Percentiles rank a stretch among this genome's conserved stretches.
phyloP scores from a whole-genome alignment of 805 yeast genomes.

The Zygoascus ofunaensis region DNA sequence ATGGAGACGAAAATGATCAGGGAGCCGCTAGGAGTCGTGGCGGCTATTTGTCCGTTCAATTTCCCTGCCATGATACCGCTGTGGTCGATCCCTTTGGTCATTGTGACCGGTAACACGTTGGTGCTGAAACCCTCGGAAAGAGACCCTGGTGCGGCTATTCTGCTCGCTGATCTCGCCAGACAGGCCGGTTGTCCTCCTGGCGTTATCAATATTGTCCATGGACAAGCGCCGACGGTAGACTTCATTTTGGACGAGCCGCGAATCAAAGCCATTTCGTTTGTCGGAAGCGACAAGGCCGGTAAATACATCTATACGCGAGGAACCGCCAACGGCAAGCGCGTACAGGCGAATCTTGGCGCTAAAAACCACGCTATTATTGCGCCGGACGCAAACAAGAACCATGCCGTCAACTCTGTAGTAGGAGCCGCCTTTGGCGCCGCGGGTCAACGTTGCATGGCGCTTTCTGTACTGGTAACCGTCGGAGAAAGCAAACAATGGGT shows the following conservation, averaged over 20 bases:
- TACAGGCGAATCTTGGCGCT: constrained; percentile 71
- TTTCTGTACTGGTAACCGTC: constrained; percentile 63
- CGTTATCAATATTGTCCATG: constrained; percentile 63
- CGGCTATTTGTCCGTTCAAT: constrained; percentile 72
- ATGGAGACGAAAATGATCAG: constrained; percentile 75
- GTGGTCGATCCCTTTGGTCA: constrained; percentile 54
- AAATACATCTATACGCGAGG: constrained; percentile 61
- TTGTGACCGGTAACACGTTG: constrained; percentile 66
- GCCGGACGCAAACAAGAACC: constrained; percentile 62
- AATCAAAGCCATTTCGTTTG: constrained; percentile 68
- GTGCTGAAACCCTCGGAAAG: constrained; percentile 64
- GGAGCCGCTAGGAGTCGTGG: constrained; percentile 62
- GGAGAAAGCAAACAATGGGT: constrained; percentile 60
- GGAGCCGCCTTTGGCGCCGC: constrained; percentile 82
- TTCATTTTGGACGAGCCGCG: constrained; percentile 62
- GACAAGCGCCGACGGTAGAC: constrained; percentile 63
- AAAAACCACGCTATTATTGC: constrained; percentile 67
- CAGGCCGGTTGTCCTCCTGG: constrained; percentile 74
- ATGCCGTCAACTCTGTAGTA: constrained; percentile 53
- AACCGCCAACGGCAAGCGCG: constrained; percentile 60
- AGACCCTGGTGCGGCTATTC: constrained; percentile 74
- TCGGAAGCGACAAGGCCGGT: constrained; percentile 74
- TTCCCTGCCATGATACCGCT: constrained; percentile 79
- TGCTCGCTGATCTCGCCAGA: constrained; percentile 59
- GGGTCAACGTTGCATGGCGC: constrained; percentile 78